A percentile compares a stretch with the other conserved stretches of the same genome.
Evolutionary conservation across 1,139 yeast species (phyloP).

Genomic region (Blastobotrys malaysiensis): DNA sequence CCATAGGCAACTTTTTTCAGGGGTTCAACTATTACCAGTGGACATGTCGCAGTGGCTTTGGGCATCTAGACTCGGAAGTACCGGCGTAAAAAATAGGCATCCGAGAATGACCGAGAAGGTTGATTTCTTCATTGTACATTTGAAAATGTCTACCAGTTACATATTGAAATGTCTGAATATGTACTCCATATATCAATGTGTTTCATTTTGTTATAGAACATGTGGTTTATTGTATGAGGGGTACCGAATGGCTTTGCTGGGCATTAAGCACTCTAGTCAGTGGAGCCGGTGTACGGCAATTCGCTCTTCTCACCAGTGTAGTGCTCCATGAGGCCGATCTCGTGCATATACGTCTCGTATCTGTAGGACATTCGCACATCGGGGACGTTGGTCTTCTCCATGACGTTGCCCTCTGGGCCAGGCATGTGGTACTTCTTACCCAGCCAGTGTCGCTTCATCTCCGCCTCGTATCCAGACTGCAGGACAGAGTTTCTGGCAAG

Average conservation of each 20-base stretch:
- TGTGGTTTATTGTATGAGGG: background rate
- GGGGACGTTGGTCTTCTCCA: slow-evolving; percentile 94
- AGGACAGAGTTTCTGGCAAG: slow-evolving; percentile 74
- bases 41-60: too few relatives aligned
- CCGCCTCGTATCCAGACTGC: slow-evolving; percentile 89
- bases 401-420: slow-evolving; percentile 76
- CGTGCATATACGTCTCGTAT: slow-evolving; percentile 73
- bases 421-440: slow-evolving; percentile 60
- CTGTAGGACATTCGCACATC: slow-evolving; percentile 77
- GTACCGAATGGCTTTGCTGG: too few relatives aligned
- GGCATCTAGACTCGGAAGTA: too few relatives aligned
- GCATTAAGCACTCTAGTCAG: background rate
- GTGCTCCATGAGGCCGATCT: slow-evolving; percentile 61
- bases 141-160: too few relatives aligned
- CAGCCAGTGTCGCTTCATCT: slow-evolving; percentile 85
- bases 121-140: too few relatives aligned
- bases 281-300: background rate
- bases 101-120: too few relatives aligned
- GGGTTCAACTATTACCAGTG: too few relatives aligned
- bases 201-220: too few relatives aligned
- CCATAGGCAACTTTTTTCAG: too few relatives aligned
- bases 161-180: too few relatives aligned
- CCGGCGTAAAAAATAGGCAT: too few relatives aligned
- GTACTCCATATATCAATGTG: too few relatives aligned
- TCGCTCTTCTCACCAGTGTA: slow-evolving; percentile 36